Evolutionary conservation across 192 early-diverging fungal genomes (phyloP).

Genomic region (Coemansia erecta): DNA sequence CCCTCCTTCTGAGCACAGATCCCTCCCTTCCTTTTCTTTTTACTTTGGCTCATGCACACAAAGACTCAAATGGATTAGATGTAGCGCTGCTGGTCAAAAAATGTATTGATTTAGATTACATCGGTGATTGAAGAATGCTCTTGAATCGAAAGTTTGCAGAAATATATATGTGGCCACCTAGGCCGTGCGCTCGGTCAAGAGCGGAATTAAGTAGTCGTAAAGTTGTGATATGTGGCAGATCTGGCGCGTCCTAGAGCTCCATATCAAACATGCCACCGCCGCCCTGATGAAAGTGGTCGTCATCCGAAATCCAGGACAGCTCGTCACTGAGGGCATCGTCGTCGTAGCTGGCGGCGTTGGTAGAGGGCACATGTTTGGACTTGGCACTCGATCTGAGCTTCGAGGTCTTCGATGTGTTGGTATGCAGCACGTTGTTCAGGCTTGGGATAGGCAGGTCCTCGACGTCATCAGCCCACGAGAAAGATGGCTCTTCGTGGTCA

Average conservation of each 20-base stretch:
- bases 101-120: no score
- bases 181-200: no score
- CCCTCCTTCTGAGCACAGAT: no score
- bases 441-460: conserved; percentile 52
- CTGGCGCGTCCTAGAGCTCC: conserved; percentile 21
- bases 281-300: conserved; percentile 24
- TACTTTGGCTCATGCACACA: no score
- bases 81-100: no score
- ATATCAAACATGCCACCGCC: conserved; percentile 39
- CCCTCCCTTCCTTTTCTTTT: no score
- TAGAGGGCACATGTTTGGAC: neutral
- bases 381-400: neutral
- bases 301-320: conserved; percentile 38
- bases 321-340: conserved; percentile 47
- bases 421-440: conserved; percentile 11
- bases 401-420: neutral
- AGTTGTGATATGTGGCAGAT: no score
- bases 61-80: no score
- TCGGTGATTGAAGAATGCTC: no score
- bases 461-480: conserved; percentile 54
- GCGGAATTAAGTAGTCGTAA: no score
- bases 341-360: conserved; percentile 12
- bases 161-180: no score
- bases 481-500: conserved; percentile 15
- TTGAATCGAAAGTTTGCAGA: no score